Base-by-base conservation (phyloP, 108 stramenopile genomes). In the Seminavis robusta region DNA sequence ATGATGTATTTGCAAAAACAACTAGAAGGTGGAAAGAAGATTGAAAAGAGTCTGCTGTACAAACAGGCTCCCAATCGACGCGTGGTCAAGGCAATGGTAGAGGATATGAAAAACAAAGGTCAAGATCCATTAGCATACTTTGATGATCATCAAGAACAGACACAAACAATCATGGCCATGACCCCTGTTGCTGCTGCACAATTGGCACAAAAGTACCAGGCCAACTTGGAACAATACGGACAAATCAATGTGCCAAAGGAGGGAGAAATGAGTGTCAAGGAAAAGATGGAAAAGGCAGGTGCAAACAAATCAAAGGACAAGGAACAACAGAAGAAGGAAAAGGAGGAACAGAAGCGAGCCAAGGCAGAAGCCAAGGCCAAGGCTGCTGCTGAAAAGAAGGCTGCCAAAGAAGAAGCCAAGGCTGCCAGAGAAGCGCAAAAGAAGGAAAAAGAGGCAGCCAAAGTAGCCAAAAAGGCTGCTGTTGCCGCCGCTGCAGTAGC, bases 41-140 rank as follows among this genome's bases (percentile, higher is more conserved):
- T 67, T 13, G 23, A 68, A 40, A 21, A 66, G 46, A 57, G 32
- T 27, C 61, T 51, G 52, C 43, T 47, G 8, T 45, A 45, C 37
- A 50, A 55, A 47, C 67, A 73, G 52, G 44, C 49, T 28, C 54
- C 67, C 15, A 69, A 88, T 43, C 64, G 88, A 34, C 73, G 73
- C 61, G 80, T 89, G 52, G 73, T 90, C 36, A 65, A 64, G 42
- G 63, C 64, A 56, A 85, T 84, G 64, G 88, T 84, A 4, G 62
- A 81, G 28, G 88, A 90, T 53, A 45, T 84, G 42, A 79, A 77
- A 30, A 73, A 78, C 25, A 80, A 78, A 20, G 88, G 74, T 13
- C 64, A 74, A 6, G 88, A 90, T 56, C 83, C 83, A 21, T 46
- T 90, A 34, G 64, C 65, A 23, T 79, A 84, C 69, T 86, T 90